Evolutionary conservation across 2,329 filamentous ascomycete genomes (phyloP).

Genomic region (Fusarium haematococcum): DNA sequence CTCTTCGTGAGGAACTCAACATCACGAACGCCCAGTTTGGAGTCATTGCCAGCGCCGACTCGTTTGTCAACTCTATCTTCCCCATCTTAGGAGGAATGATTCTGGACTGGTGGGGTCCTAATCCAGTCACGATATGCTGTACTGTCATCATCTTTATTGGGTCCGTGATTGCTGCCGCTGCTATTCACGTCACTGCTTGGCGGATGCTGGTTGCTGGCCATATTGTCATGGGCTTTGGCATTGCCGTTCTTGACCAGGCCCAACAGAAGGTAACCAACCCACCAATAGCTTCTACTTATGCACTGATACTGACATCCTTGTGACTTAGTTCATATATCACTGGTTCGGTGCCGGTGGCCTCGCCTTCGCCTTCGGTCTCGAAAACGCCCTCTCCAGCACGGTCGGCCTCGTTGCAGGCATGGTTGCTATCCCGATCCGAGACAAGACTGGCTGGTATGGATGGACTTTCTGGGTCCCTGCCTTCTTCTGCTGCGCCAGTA

Average conservation of each 20-base stretch:
- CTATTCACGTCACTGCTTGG: conserved; percentile 33
- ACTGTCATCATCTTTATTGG: conserved; percentile 36
- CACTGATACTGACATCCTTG: neutral
- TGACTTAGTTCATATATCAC: conserved; percentile 38
- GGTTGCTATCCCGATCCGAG: conserved; percentile 38
- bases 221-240: conserved; percentile 41
- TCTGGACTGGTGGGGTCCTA: conserved; percentile 43
- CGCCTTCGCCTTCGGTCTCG: conserved; percentile 40
- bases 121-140: conserved; percentile 36
- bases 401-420: conserved; percentile 40
- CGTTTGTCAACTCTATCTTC: conserved; percentile 43
- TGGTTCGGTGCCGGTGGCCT: conserved; percentile 41
- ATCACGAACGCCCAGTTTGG: conserved; percentile 43
- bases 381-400: conserved; percentile 37
- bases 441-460: conserved; percentile 40
- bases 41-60: conserved; percentile 41
- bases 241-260: conserved; percentile 38
- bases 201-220: conserved; percentile 35
- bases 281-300: rapidly evolving
- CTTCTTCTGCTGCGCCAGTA: conserved; percentile 33
- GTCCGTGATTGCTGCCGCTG: conserved; percentile 35
- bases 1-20: conserved; percentile 35
- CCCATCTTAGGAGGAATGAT: conserved; percentile 39
- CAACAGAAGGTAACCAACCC: conserved; percentile 29
- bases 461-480: conserved; percentile 42